A percentile compares a stretch with the other conserved stretches of the same genome.
Evolutionary conservation across 495 filamentous ascomycete genomes (phyloP).

Genomic region (Rhizodiscina lignyota): DNA sequence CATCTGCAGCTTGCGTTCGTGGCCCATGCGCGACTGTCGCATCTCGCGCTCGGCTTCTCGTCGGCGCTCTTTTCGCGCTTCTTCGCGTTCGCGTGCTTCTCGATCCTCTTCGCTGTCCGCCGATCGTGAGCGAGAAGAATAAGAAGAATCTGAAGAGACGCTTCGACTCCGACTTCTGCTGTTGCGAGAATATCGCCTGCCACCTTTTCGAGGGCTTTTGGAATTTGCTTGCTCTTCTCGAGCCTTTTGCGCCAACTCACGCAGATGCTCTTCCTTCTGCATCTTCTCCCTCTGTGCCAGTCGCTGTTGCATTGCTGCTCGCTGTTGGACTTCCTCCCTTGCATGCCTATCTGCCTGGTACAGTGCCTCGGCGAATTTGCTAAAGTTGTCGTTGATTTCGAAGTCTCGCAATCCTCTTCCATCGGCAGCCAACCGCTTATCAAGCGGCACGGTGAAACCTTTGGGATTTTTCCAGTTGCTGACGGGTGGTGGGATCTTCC

Average conservation of each 20-base stretch:
- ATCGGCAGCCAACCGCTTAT: slow-evolving; percentile 94
- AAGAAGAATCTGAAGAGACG: slow-evolving; percentile 16
- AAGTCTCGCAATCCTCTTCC: slow-evolving; percentile 87
- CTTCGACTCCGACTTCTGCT: slow-evolving; percentile 11
- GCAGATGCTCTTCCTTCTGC: slow-evolving; percentile 85
- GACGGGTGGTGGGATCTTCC: slow-evolving; percentile 87
- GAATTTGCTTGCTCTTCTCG: slow-evolving; percentile 46
- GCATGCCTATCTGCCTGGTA: slow-evolving; percentile 91
- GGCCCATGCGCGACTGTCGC: slow-evolving; percentile 89
- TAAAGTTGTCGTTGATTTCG: slow-evolving; percentile 97
- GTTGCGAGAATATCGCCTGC: slow-evolving; percentile 15
- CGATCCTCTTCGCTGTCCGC: slow-evolving; percentile 52
- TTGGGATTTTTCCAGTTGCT: slow-evolving; percentile 99
- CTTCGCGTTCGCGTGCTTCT: slow-evolving; percentile 51
- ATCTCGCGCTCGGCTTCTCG: slow-evolving; percentile 77
- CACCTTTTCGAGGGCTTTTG: slow-evolving; percentile 6
- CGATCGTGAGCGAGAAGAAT: slow-evolving; percentile 26
- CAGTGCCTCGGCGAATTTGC: slow-evolving; percentile 85
- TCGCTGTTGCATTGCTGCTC: slow-evolving; percentile 88
- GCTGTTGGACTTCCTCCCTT: slow-evolving; percentile 83
- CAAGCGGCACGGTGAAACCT: slow-evolving; percentile 90
- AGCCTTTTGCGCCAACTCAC: slow-evolving; percentile 78
- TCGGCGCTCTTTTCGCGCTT: slow-evolving; percentile 54
- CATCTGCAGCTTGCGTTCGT: slow-evolving; percentile 74
- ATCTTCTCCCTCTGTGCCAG: slow-evolving; percentile 92